Base-by-base conservation (phyloP, 345 rosid genomes). In the Pistacia vera region DNA sequence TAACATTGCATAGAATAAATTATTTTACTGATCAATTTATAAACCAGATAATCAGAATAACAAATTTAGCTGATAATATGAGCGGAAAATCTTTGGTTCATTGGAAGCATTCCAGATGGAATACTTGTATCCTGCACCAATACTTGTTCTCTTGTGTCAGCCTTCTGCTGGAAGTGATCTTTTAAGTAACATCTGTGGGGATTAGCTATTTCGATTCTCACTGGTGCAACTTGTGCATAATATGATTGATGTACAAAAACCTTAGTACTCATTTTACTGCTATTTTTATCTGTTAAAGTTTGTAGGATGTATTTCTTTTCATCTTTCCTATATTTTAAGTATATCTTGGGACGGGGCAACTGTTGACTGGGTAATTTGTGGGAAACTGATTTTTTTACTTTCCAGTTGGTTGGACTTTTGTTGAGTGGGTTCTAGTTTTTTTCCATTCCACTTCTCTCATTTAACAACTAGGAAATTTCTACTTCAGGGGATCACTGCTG, bases 401-500 rank as follows among this genome's bases (percentile, higher is more conserved):
- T 36, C 25, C 36, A 59, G 20, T 57, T 16, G 54, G 8, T 60
- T 33, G 62, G 8, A 30, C 10, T 73, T 64, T 4, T 54, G 61
- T 9, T 73, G 62, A 38, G 20, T 48, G 14, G 33, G 46, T 54
- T 25, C 46, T 55, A 2, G 36, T 59, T 70, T 44, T 73, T 58
- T 76, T 10, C 55, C 14, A 70, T 73, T 71, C 38, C 72, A 46
- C 69, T 25, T 22, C 52, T 70, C 64, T 55, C 59, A 61, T 18
- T 75, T 58, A 48, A 80, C 80, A 70, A 52, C 28, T 75, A 70
- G n/a, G 28, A 54, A 38, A 62, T 59, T 69, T 81, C 48, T 86
- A 38, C 77, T 72, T 66, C 84, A 93, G 99, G 98, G 94, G 63
- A 77, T 93, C 79, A 91, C 97, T 48, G 98, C 98, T 41, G 81